phyloP scores from a whole-genome alignment of 495 filamentous ascomycete genomes.

The Thermothielavioides terrestris region DNA sequence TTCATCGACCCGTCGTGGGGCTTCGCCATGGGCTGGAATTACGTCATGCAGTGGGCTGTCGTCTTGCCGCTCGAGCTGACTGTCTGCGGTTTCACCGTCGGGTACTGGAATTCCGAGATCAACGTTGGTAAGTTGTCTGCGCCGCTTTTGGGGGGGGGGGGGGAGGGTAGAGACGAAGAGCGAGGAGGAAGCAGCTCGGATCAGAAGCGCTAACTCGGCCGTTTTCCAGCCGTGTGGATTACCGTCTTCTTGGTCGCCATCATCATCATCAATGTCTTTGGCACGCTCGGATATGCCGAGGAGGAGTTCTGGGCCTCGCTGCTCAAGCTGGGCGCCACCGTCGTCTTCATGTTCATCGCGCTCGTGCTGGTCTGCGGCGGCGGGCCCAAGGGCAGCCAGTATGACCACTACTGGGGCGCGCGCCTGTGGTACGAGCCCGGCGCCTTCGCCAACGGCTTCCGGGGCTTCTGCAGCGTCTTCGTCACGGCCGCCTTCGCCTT shows the following conservation, averaged over 20 bases:
- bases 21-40: constrained; percentile 84
- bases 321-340: constrained; percentile 53
- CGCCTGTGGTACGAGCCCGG: constrained; percentile 60
- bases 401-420: constrained; percentile 51
- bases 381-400: constrained; percentile 42
- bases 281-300: constrained; percentile 64
- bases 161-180: too few relatives aligned
- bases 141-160: too few relatives aligned
- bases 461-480: constrained; percentile 64
- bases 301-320: constrained; percentile 47
- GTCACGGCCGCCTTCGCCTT: constrained; percentile 69
- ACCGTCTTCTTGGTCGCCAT: constrained; percentile 47
- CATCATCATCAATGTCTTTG: constrained; percentile 61
- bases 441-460: constrained; percentile 62
- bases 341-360: constrained; percentile 65
- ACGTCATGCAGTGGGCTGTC: constrained; percentile 56
- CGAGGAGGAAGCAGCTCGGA: too few relatives aligned
- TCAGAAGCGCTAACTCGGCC: too few relatives aligned
- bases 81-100: constrained; percentile 45
- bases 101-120: constrained; percentile 47
- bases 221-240: constrained; percentile 50
- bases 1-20: constrained; percentile 73
- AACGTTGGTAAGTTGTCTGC: constrained; percentile 47
- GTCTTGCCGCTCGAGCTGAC: constrained; percentile 50
- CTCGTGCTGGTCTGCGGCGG: constrained; percentile 63